Evolutionary conservation across 306 rosid species (phyloP), one percentile per base, ranked within the genome.

Genomic region (Coriaria nepalensis): DNA sequence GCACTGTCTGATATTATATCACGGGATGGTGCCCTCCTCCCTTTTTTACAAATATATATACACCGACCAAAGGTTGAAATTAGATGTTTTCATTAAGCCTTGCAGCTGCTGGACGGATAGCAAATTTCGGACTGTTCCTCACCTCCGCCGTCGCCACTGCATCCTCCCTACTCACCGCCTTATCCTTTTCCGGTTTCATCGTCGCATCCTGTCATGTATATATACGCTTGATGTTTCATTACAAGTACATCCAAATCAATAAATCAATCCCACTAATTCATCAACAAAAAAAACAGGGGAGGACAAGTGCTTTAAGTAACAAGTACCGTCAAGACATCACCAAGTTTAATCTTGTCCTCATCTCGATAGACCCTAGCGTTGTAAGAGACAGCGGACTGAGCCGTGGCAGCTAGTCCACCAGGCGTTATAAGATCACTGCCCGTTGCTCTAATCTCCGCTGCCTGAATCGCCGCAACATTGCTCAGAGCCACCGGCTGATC

Each of bases 401-500:
- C 86, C 6, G 48, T 55, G 6, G 81, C 63, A 0, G 78, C 76
- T 0, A 80, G 50, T 13, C 96, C 94, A 4, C 85, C 82, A 0
- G 87, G 79, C 2, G n/a, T 2, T 6, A 76, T 40, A 2, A 33
- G 78, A 45, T 55, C 76, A 11, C 55, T 73, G 8, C 93, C 76
- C 0, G 81, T 83, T 0, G 78, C 86, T 43, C 83, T 71, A 35
- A 60, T 70, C 70, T 80, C 93, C 2, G 93, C 96, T 0, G 86
- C 94, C 51, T 78, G 83, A 50, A 87, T 78, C 0, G 88, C 88
- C 0, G 83, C 74, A 0, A 82, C 96, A 5, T 83, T 85, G 32
- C 81, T 67, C 60, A 68, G 74, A 5, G 75, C 85, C 51, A 83
- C 72, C 6, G 73, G 61, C 67, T 74, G 78, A 6, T 76, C 37